Base-by-base conservation (phyloP, 2,329 filamentous ascomycete genomes). In the Penicillium concentricum region DNA sequence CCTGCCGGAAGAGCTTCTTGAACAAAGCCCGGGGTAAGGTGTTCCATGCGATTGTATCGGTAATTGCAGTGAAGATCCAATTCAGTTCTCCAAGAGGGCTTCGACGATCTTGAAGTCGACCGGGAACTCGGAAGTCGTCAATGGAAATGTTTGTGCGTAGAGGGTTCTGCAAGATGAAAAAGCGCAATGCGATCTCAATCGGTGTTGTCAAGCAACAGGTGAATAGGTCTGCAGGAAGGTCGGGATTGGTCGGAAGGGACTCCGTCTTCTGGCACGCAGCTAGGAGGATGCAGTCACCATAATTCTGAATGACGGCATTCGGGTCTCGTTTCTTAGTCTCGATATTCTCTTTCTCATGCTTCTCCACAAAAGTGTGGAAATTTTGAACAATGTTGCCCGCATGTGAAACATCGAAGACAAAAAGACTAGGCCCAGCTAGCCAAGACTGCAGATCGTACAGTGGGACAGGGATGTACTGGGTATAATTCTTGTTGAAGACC, bases 401-500 rank as follows among this genome's bases (percentile, higher is more conserved):
- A 74, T 96, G 92, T 16, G 93, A 97, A 69, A 94, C 97, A 75
- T 99, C 94, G 83, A 95, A 99, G 34, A 99, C 94, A 70, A 95
- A 99, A 42, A 99, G 87, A 58, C 92, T 96, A 0, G 94, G 94
- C 0, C 92, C 93, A 60, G 93, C 92, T 8, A 99, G 85, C 94
- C 94, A 99, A 57, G 90, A 88, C 74, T 97, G 93, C 43, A 99
- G 78, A 71, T 99, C 94, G 69, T 96, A 97, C 9, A 99, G 79
- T 1, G 93, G 96, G 42, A 99, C 90, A 0, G 94, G 94, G 41
- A 99, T 99, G 72, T 99, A 99, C 75, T 99, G 94, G 0, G 94
- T 99, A 72, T 97, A 99, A 65, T 91, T 97, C 67, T 94, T 93
- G 76, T 99, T 99, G 75, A 99, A 99, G 5, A 97, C 95, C 94